Evolutionary conservation across 108 stramenopile genomes (phyloP), one percentile per base, ranked within the genome.

Genomic region (Cyclotella atomus): DNA sequence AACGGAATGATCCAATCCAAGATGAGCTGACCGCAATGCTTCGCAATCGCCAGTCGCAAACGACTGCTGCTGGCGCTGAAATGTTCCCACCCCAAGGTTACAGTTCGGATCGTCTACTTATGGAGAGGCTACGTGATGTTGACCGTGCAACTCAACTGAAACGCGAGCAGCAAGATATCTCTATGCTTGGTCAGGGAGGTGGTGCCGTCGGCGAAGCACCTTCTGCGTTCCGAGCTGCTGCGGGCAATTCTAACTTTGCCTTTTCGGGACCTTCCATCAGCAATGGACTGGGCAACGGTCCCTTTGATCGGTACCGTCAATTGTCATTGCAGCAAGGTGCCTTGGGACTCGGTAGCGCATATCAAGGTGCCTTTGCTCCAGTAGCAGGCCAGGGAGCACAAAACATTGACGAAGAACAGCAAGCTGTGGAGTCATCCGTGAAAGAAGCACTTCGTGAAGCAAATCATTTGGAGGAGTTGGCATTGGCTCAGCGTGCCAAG

Each of bases 391-490:
- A 23, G 15, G 69, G 27, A 29, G 21, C 28, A 7, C 29, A 21
- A 16, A 56, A 24, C 41, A 43, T 32, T 30, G 19, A 34, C 19
- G 27, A 49, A 12, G 32, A 66, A 41, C 30, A 43, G 28, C 49
- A 43, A 4, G 17, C 27, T 1, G 55, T 55, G 21, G 45, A 52
- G 28, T 62, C 75, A n/a, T 76, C 75, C 7, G 67, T 68, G 47
- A 62, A 47, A 60, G 60, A 69, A 49, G 67, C 67, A 2, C 76
- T 70, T 14, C 76, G 68, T 12, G 76, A 70, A 35, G 76, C 76
- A 5, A 55, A 64, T 38, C 69, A 77, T 29, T 38, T 77, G 43
- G 76, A 77, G 49, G 62, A 70, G 38, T 55, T 77, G 69, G 76
- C 76, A 3, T 43, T 64, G 62, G 69, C 54, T 28, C 60, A 70